These are phyloP conservation scores for Saksenaea oblongispora DNA, from an alignment of 371 early-diverging fungal species.

Conservation along the genomic window DNA sequence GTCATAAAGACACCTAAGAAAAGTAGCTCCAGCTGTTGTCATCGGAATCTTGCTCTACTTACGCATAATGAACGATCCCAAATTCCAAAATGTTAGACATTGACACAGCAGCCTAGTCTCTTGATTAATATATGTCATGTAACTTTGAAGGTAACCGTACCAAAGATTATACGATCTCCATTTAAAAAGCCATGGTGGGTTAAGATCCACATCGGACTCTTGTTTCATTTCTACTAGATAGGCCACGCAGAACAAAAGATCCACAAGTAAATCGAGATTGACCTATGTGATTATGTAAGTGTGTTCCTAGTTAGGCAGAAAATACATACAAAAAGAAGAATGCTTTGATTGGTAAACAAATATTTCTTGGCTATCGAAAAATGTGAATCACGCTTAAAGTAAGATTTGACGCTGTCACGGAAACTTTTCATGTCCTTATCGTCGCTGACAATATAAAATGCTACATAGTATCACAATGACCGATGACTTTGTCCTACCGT, in stretches of 20 bases:
- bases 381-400: conserved; percentile 18
- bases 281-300: conserved; percentile 33
- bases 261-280: conserved; percentile 58
- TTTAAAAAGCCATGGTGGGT: conserved; percentile 65
- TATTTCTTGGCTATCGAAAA: conserved; percentile 5
- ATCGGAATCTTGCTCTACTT: background rate
- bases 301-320: too few relatives aligned
- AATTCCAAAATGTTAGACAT: conserved; percentile 43
- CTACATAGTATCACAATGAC: background rate
- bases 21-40: background rate
- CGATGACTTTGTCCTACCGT: conserved; percentile 18
- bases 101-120: conserved; percentile 47
- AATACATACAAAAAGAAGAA: conserved; percentile 23
- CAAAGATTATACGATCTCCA: conserved; percentile 56
- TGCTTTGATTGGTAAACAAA: conserved; percentile 18
- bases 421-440: conserved; percentile 20
- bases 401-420: conserved; percentile 11
- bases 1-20: conserved; percentile 32
- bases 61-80: conserved; percentile 48
- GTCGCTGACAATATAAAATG: background rate
- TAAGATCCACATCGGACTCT: conserved; percentile 42
- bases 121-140: conserved; percentile 1
- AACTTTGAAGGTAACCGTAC: conserved; percentile 20
- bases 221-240: conserved; percentile 70
- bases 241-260: conserved; percentile 64